Conservation (phyloP, 2,329 filamentous ascomycete genomes). For the Colletotrichum sp. region DNA sequence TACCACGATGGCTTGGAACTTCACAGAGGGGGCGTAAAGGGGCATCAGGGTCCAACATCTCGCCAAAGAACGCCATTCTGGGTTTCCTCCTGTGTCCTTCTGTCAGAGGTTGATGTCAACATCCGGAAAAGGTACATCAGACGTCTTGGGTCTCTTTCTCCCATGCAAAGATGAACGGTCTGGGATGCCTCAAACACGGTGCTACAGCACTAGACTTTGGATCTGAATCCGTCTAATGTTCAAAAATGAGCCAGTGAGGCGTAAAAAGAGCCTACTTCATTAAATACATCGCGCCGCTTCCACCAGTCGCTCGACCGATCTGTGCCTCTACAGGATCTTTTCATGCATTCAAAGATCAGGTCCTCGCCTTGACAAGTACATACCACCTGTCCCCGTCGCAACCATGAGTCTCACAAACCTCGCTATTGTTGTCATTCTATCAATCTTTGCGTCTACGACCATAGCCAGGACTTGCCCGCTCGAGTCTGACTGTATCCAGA, state of each 20-base stretch:
- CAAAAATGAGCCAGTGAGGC: accelerated
- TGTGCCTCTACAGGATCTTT: background rate
- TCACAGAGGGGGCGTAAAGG: background rate
- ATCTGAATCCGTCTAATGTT: accelerated
- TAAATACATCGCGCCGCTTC: background rate
- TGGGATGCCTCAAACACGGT: accelerated
- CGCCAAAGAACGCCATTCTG: background rate
- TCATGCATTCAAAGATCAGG: accelerated
- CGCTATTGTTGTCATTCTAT: background rate
- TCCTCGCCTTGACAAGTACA: accelerated
- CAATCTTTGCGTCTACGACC: background rate
- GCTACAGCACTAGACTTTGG: accelerated
- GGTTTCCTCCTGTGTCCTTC: accelerated
- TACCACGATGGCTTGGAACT: background rate
- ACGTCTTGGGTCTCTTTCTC: background rate
- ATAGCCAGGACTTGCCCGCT: background rate
- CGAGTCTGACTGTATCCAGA: background rate
- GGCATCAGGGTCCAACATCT: background rate
- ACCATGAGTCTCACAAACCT: background rate
- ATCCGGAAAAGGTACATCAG: background rate
- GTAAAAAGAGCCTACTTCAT: accelerated
- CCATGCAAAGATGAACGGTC: accelerated
- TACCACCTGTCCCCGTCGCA: background rate
- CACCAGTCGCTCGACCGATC: accelerated
- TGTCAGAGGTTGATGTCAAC: background rate